Evolutionary conservation across 2,329 filamentous ascomycete genomes (phyloP).

Genomic region (Aspergillus flavus): DNA sequence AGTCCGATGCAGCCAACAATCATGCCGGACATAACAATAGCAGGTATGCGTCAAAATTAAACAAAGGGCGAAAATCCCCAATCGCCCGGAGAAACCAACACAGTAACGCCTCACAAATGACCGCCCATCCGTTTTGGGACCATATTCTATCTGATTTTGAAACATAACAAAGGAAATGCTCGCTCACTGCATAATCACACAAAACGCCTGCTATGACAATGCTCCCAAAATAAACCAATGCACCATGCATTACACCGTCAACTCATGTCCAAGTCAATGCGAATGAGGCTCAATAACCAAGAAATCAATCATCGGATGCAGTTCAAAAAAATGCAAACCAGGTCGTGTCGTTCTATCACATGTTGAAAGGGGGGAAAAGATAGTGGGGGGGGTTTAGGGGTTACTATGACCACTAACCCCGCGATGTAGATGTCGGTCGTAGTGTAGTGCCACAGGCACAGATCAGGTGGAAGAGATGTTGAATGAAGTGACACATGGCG

Average conservation of each 20-base stretch:
- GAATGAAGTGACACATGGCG: constrained; percentile 2
- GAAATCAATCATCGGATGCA: constrained; percentile 19
- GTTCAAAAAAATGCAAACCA: constrained; percentile 17
- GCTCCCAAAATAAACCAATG: constrained; percentile 21
- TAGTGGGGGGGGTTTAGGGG: not conserved
- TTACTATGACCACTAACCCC: not conserved
- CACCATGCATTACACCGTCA: constrained; percentile 26
- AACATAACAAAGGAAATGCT: constrained; percentile 18
- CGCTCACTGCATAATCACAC: constrained; percentile 17
- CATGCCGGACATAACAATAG: not conserved
- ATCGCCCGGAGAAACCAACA: not conserved
- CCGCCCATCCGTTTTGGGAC: constrained; percentile 2
- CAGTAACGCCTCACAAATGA: constrained; percentile 9
- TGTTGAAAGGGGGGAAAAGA: constrained; percentile 1
- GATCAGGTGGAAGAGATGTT: constrained; percentile 6
- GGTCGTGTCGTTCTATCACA: constrained; percentile 20
- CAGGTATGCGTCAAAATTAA: not conserved
- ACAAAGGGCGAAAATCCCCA: not conserved
- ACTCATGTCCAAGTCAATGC: constrained; percentile 23
- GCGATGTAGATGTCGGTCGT: not conserved
- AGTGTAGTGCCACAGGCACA: not conserved
- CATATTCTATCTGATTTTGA: constrained; percentile 7
- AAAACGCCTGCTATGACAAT: constrained; percentile 24
- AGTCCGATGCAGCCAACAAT: constrained; percentile 1
- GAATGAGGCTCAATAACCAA: constrained; percentile 14